Evolutionary conservation across 345 rosid genomes (phyloP).

Genomic region (Melaleuca alternifolia): DNA sequence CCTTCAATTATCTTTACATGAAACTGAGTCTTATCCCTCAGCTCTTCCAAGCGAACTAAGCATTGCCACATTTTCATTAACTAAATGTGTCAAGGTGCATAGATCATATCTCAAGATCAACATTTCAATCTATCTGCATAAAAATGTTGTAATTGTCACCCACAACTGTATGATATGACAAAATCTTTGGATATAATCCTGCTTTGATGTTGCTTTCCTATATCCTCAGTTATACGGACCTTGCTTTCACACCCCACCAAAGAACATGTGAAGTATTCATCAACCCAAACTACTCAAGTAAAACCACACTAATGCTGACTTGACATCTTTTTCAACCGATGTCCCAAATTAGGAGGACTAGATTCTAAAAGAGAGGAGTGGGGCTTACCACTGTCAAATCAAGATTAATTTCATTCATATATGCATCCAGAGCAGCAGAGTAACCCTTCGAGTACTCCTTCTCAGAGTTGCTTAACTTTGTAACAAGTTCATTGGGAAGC

Average conservation of each 20-base stretch:
- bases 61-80: neutral
- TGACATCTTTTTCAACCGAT: neutral
- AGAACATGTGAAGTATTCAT: neutral
- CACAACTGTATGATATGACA: neutral
- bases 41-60: neutral
- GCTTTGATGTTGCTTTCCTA: neutral
- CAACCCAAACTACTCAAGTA: neutral
- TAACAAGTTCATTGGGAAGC: conserved; percentile 68
- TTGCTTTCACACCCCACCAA: neutral
- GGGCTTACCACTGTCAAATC: conserved; percentile 72
- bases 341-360: neutral
- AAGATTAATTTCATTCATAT: conserved; percentile 61
- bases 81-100: neutral
- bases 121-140: neutral
- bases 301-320: neutral
- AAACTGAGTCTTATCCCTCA: neutral
- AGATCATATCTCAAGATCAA: neutral
- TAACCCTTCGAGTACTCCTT: conserved; percentile 60
- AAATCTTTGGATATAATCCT: neutral
- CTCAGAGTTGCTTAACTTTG: conserved; percentile 57
- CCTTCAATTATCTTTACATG: neutral
- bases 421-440: conserved; percentile 51
- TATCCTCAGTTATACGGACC: neutral
- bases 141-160: neutral
- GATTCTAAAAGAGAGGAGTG: neutral